Conservation (phyloP, 371 early-diverging fungal species). For the Mucor velutinosus region DNA sequence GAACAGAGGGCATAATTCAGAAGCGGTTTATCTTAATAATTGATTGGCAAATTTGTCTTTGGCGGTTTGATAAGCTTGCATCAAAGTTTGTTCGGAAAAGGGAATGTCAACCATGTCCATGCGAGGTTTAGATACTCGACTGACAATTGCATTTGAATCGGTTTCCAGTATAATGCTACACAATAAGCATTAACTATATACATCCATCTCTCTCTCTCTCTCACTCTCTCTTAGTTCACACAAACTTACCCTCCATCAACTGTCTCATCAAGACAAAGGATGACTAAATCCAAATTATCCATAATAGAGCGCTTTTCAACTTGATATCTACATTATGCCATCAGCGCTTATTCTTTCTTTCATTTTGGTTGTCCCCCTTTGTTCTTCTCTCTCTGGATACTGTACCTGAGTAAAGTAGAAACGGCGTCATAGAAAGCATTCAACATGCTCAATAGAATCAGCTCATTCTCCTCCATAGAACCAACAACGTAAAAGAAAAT, state of each 20-base stretch:
- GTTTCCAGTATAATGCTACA: constrained; percentile 84
- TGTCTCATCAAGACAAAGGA: constrained; percentile 92
- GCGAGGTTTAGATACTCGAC: constrained; percentile 90
- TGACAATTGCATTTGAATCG: constrained; percentile 84
- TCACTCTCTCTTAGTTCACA: background rate
- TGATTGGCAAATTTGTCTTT: constrained; percentile 85
- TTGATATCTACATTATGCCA: constrained; percentile 64
- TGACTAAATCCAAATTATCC: constrained; percentile 90
- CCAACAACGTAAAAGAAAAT: constrained; percentile 92
- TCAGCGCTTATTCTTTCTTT: background rate
- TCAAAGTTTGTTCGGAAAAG: constrained; percentile 88
- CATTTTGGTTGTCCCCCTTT: too few relatives aligned
- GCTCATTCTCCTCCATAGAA: constrained; percentile 92
- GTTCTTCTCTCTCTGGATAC: background rate
- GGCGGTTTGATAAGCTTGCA: constrained; percentile 90
- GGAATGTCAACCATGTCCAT: constrained; percentile 80
- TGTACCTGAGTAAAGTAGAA: constrained; percentile 78
- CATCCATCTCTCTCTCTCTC: background rate
- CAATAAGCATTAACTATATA: background rate
- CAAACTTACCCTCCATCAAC: constrained; percentile 89
- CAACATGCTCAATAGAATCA: constrained; percentile 80
- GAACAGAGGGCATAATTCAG: background rate
- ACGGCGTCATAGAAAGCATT: constrained; percentile 87
- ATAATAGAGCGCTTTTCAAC: constrained; percentile 90
- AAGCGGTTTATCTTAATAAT: constrained; percentile 60